Evolutionary conservation across 164 flowering plant genomes (phyloP).

Genomic region (Nymphaea thermarum): DNA sequence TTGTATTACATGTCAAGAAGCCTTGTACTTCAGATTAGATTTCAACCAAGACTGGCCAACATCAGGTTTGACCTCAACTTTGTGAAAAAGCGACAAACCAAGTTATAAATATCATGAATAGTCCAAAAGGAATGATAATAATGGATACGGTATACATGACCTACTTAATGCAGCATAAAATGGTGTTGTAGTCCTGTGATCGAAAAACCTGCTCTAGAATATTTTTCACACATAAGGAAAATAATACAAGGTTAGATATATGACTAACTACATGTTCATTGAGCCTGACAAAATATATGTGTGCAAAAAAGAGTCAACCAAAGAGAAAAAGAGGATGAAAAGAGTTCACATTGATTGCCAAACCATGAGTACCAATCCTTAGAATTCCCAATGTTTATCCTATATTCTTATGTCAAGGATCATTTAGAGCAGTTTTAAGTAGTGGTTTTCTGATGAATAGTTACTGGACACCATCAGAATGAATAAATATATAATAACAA

Average conservation of each 20-base stretch:
- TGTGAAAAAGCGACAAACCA: constrained; percentile 65
- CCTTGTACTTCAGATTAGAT: constrained; percentile 67
- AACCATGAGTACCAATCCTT: no score
- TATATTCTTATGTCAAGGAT: no score
- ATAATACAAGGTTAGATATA: background rate
- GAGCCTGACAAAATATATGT: no score
- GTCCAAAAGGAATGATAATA: background rate
- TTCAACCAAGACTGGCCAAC: constrained; percentile 96
- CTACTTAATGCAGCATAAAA: constrained; percentile 76
- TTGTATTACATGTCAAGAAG: constrained; percentile 66
- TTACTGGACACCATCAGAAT: no score
- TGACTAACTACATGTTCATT: no score
- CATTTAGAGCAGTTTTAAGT: no score
- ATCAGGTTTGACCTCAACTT: constrained; percentile 87
- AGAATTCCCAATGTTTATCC: no score
- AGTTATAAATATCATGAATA: background rate
- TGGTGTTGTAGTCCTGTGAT: constrained; percentile 85
- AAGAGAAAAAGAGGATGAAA: no score
- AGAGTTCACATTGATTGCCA: no score
- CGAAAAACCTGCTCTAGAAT: constrained; percentile 57
- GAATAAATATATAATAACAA: no score
- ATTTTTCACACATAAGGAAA: background rate
- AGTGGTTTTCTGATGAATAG: no score
- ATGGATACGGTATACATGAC: constrained; percentile 12
- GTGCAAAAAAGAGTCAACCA: no score